A percentile compares a stretch with the other conserved stretches of the same genome.
Conservation (phyloP, 2,329 filamentous ascomycete species). For the Coniella vitis region DNA sequence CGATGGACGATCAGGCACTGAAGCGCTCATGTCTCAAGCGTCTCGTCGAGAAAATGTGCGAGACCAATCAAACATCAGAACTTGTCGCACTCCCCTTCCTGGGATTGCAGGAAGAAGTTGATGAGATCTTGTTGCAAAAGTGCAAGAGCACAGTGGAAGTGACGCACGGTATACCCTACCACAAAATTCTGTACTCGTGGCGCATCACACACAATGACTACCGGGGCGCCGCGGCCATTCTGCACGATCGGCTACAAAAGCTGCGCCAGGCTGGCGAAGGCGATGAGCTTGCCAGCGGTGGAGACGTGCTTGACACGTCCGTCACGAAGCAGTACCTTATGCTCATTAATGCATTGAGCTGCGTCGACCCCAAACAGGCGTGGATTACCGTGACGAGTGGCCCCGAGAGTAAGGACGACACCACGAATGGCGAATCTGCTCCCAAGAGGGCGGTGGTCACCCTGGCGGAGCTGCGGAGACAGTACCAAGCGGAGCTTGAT, state of each 20-base stretch:
- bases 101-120: constrained; percentile 69
- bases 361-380: constrained; percentile 72
- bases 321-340: constrained; percentile 75
- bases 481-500: constrained; percentile 88
- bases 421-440: constrained; percentile 15
- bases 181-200: constrained; percentile 88
- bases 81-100: constrained; percentile 74
- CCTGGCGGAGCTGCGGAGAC: constrained; percentile 75
- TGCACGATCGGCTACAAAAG: constrained; percentile 58
- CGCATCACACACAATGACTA: constrained; percentile 79
- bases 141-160: constrained; percentile 65
- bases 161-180: constrained; percentile 61
- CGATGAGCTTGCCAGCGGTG: constrained; percentile 45
- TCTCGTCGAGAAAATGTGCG: constrained; percentile 64
- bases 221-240: constrained; percentile 64
- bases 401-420: constrained; percentile 8
- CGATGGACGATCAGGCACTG: constrained; percentile 65
- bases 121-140: constrained; percentile 67
- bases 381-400: constrained; percentile 62
- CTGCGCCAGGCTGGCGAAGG: constrained; percentile 53
- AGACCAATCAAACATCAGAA: constrained; percentile 56
- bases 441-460: constrained; percentile 72
- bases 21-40: constrained; percentile 65
- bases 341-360: constrained; percentile 87
- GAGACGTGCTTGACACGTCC: constrained; percentile 54